Percentiles rank a stretch among this genome's conserved stretches.
phyloP scores from a whole-genome alignment of 2,329 filamentous ascomycete species.

The Trichoderma gracile region DNA sequence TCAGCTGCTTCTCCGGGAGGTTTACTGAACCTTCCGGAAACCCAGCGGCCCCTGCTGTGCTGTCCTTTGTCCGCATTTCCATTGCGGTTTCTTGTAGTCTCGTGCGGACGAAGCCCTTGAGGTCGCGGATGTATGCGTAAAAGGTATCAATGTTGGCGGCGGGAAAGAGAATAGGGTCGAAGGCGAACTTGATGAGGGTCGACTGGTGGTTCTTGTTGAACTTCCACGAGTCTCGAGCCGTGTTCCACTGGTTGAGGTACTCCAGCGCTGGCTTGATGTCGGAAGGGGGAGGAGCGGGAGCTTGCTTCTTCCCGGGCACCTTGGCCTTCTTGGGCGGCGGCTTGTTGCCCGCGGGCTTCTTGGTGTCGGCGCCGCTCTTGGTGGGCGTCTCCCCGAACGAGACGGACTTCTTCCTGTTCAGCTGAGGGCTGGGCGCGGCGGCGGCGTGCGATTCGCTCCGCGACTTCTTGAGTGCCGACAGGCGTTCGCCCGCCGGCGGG shows the following conservation, averaged over 20 bases:
- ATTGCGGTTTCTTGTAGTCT: constrained; percentile 67
- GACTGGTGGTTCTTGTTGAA: constrained; percentile 95
- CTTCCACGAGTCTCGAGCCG: constrained; percentile 74
- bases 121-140: constrained; percentile 73
- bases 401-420: constrained; percentile 50
- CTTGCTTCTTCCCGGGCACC: constrained; percentile 44
- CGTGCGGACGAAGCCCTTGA: constrained; percentile 73
- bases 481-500: constrained; percentile 37
- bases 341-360: constrained; percentile 35
- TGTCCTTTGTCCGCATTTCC: constrained; percentile 59
- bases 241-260: constrained; percentile 77
- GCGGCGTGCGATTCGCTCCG: constrained; percentile 36
- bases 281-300: constrained; percentile 38
- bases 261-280: constrained; percentile 66
- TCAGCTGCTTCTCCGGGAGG: constrained; percentile 51
- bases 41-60: constrained; percentile 49
- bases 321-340: constrained; percentile 40
- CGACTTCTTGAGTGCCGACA: constrained; percentile 39
- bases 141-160: constrained; percentile 68
- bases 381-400: constrained; percentile 49
- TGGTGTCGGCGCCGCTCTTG: constrained; percentile 34
- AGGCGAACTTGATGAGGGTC: constrained; percentile 78
- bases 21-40: constrained; percentile 54
- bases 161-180: constrained; percentile 71
- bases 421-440: constrained; percentile 33